phyloP scores from a whole-genome alignment of 441 rosid species.

The Cnidoscolus chayamansa region DNA sequence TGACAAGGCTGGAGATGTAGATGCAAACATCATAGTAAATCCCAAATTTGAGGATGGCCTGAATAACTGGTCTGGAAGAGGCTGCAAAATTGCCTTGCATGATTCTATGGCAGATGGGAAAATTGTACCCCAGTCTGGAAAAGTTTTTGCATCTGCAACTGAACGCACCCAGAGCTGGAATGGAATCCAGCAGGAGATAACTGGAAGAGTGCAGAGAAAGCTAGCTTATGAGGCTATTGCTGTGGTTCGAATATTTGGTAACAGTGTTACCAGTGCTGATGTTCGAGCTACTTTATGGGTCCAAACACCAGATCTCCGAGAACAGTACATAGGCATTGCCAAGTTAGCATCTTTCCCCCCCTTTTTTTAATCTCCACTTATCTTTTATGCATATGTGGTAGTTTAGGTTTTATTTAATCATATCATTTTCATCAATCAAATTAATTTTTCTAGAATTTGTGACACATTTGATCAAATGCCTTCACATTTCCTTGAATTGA shows the following conservation, averaged over 20 bases:
- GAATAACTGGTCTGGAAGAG: constrained; percentile 86
- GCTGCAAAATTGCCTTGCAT: constrained; percentile 60
- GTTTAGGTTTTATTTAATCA: background rate
- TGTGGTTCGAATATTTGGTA: constrained; percentile 65
- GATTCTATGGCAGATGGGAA: constrained; percentile 73
- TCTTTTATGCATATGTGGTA: too few relatives aligned
- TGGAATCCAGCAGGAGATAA: constrained; percentile 89
- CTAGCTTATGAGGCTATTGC: constrained; percentile 65
- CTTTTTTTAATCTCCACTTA: background rate
- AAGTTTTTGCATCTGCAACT: constrained; percentile 69
- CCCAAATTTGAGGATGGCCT: constrained; percentile 77
- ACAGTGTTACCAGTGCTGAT: constrained; percentile 48
- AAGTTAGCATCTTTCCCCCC: constrained; percentile 44
- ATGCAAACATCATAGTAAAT: constrained; percentile 62
- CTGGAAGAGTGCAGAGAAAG: constrained; percentile 65
- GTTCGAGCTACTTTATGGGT: constrained; percentile 76
- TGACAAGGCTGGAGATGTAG: constrained; percentile 32
- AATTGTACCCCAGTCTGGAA: constrained; percentile 60
- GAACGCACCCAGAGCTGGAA: constrained; percentile 85
- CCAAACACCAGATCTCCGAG: constrained; percentile 60
- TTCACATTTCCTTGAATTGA: constrained; percentile 2
- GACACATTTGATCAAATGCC: background rate
- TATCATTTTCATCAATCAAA: background rate
- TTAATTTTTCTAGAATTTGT: background rate
- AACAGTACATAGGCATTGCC: constrained; percentile 65